phyloP scores from a whole-genome alignment of 768 basidiomycete species.

The Serendipita indica region DNA sequence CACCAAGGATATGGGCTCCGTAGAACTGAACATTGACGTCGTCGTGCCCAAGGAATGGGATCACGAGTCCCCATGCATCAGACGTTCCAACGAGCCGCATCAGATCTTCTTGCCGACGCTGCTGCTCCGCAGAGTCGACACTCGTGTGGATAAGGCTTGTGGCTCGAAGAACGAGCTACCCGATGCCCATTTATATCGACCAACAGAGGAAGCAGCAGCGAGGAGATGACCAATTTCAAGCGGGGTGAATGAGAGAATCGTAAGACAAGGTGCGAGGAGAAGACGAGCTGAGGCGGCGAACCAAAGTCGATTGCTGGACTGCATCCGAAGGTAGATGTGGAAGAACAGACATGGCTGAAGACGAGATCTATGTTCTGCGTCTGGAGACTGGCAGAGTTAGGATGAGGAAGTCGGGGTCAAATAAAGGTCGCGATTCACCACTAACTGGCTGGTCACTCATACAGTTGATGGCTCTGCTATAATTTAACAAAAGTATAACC shows the following conservation, averaged over 20 bases:
- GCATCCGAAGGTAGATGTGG: neutral
- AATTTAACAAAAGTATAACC: too few relatives aligned
- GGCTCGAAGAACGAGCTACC: neutral
- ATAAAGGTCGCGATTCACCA: too few relatives aligned
- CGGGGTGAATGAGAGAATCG: too few relatives aligned
- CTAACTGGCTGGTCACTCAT: too few relatives aligned
- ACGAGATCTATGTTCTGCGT: neutral
- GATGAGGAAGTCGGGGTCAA: neutral
- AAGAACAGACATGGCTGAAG: neutral
- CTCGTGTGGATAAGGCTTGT: neutral
- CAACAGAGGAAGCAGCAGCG: neutral
- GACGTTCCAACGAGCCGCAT: slow-evolving; percentile 16
- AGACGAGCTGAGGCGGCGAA: neutral
- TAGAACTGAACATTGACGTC: slow-evolving; percentile 87
- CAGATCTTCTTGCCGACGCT: slow-evolving; percentile 16
- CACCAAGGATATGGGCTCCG: slow-evolving; percentile 84
- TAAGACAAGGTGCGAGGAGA: neutral
- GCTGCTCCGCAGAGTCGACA: slow-evolving; percentile 11
- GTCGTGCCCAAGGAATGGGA: slow-evolving; percentile 53
- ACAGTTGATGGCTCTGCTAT: too few relatives aligned
- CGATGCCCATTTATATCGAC: neutral
- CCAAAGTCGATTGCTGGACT: neutral
- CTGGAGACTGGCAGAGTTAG: neutral
- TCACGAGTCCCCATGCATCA: slow-evolving; percentile 73
- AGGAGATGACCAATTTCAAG: too few relatives aligned